Evolutionary conservation across 164 flowering plant species (phyloP).

Genomic region (grape (Vitis vinifera)): ASM3070453v1 NC_081806.1:7346501-7347000

Average conservation of each 20-base stretch:
- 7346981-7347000: constrained; percentile 68
- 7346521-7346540: constrained; percentile 79
- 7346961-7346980: constrained; percentile 89
- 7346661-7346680: constrained; percentile 54
- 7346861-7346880: constrained; percentile 86
- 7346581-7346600: constrained; percentile 54
- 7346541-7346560: constrained; percentile 78
- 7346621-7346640: constrained; percentile 84
- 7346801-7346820: constrained; percentile 64
- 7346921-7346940: background rate
- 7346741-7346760: constrained; percentile 79
- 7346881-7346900: constrained; percentile 10
- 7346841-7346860: constrained; percentile 71
- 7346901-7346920: background rate
- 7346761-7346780: constrained; percentile 76
- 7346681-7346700: constrained; percentile 76
- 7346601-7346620: constrained; percentile 93
- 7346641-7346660: constrained; percentile 86
- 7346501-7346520: constrained; percentile 82
- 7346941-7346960: constrained; percentile 48
- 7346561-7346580: constrained; percentile 68
- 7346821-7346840: constrained; percentile 59
- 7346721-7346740: constrained; percentile 97
- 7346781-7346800: constrained; percentile 80
- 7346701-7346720: constrained; percentile 90